phyloP scores from a whole-genome alignment of 768 basidiomycete species.

The Boletus subparvulus region DNA sequence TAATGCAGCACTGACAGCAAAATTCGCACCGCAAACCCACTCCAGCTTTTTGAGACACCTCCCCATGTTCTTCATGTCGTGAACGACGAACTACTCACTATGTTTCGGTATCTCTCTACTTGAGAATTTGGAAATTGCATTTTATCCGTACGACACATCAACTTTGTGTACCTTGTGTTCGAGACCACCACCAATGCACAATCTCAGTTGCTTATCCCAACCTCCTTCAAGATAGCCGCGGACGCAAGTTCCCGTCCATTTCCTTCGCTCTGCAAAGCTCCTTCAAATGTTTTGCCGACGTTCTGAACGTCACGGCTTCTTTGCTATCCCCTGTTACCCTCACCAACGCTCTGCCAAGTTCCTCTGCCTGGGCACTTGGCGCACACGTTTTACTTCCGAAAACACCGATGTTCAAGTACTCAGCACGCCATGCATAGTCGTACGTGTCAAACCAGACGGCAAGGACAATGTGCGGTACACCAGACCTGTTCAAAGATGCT shows the following conservation, averaged over 20 bases:
- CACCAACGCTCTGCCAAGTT: constrained; percentile 5
- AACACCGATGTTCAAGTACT: constrained; percentile 6
- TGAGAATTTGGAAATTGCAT: no score
- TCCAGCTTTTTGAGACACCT: no score
- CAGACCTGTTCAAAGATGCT: constrained; percentile 7
- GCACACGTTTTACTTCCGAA: not conserved
- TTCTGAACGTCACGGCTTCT: constrained; percentile 2
- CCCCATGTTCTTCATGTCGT: no score
- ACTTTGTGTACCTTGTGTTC: not conserved
- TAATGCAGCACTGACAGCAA: no score
- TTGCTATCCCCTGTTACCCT: not conserved
- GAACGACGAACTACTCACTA: no score
- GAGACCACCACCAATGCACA: not conserved
- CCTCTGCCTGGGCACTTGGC: not conserved
- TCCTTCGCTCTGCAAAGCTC: not conserved
- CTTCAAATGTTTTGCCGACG: constrained; percentile 1
- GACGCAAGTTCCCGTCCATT: constrained; percentile 1
- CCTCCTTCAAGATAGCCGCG: not conserved
- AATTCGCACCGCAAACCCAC: no score
- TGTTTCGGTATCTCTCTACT: no score
- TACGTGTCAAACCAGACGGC: constrained; percentile 14
- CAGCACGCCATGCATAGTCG: not conserved
- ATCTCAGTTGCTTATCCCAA: not conserved
- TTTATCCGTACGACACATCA: no score
- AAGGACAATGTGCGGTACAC: constrained; percentile 8